Base-by-base conservation (phyloP, 176 grass and related monocot genomes). In the Tuctoria greenei region DNA sequence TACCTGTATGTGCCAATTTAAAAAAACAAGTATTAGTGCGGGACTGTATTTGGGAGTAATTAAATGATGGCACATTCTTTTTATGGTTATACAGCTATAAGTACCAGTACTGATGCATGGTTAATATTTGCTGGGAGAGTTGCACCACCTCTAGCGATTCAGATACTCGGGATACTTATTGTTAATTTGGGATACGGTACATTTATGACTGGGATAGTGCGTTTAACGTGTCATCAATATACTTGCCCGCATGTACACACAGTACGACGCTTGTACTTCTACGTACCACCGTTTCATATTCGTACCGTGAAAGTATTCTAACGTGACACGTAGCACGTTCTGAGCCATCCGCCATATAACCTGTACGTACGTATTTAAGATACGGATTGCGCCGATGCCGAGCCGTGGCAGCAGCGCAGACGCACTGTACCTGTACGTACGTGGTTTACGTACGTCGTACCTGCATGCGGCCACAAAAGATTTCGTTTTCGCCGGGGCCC, bases 391-490 rank as follows among this genome's bases (percentile, higher is more conserved):
- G 21, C 21, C 46, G 24, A 50, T 64, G 49, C 6, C 41, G 51
- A 17, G 31, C 66, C 65, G 17, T 50, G 68, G 38, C 60, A 25
- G 68, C 73, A 7, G 45, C 14, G 45, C 47, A 51, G 16, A 1
- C 0, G 31, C 3, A 31, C 31, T 2, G 31, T 31, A 2, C 1
- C 31, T 31, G 31, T 31, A 31, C 1, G 31, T 31, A 31, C 1
- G 31, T 31, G 3, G 31, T 31, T 31, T 16, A 16, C 45, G 16
- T 54, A 11, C 26, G 67, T 37, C 26, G 67, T 37, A 43, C 42
- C 61, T 55, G 41, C 7, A 54, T 0, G 77, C 44, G 26, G 64
- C 71, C 13, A 64, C 57, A 76, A 64, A 81, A 86, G 56, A 81
- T 75, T 59, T 75, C 57, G 34, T 44, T 23, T 8, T 5, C 42